A percentile compares a stretch with the other conserved stretches of the same genome.
These are phyloP conservation scores for Pilatotrama ljubarskyi DNA, from an alignment of 768 basidiomycete species.

Conservation along the genomic window DNA sequence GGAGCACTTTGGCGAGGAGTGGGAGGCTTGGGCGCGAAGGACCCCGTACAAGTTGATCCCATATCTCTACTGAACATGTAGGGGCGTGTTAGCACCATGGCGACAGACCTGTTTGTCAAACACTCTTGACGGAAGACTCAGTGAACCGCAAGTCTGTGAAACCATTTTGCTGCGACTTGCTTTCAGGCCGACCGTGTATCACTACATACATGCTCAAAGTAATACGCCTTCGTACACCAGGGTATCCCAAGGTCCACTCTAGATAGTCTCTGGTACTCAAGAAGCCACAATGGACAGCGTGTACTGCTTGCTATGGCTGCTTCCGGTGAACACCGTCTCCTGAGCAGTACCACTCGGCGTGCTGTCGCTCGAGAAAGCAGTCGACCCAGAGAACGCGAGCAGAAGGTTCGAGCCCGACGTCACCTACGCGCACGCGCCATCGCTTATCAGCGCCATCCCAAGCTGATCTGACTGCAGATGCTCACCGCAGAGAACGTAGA, in stretches of 20 bases:
- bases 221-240: background rate
- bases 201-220: background rate
- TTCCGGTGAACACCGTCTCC: constrained; percentile 36
- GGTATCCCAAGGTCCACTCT: no score
- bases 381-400: constrained; percentile 50
- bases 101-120: no score
- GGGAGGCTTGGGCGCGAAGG: constrained; percentile 18
- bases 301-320: constrained; percentile 27
- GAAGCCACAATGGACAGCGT: constrained; percentile 30
- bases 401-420: constrained; percentile 48
- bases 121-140: no score
- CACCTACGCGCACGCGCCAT: constrained; percentile 35
- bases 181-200: background rate
- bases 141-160: no score
- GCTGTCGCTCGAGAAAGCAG: constrained; percentile 50
- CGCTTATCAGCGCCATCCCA: background rate
- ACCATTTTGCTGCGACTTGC: no score
- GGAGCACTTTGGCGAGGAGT: constrained; percentile 22
- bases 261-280: background rate
- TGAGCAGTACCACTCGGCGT: constrained; percentile 51
- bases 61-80: constrained; percentile 9
- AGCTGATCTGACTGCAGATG: constrained; percentile 4
- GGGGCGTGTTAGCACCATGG: no score
- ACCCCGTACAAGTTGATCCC: constrained; percentile 22
- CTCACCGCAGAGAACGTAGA: constrained; percentile 56